Conservation (phyloP, 108 stramenopile species). For the Aurantiochytrium sp. region DNA sequence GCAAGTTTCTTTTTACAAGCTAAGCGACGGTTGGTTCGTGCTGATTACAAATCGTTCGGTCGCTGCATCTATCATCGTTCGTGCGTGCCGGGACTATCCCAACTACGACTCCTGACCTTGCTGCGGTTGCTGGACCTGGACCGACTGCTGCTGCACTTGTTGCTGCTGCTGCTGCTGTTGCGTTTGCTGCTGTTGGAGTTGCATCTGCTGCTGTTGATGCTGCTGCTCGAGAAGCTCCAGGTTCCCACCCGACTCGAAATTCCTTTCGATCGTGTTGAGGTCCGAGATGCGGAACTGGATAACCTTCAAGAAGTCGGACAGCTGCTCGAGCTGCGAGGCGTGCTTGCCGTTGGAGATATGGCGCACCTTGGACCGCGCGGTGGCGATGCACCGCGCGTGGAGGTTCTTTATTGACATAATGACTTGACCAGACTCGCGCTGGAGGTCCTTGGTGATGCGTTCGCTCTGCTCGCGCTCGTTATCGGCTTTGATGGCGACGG, state of each 20-base stretch:
- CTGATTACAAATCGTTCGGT: too few species aligned
- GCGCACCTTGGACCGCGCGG: conserved; percentile 29
- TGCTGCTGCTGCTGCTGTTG: neutral
- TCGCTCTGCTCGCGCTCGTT: conserved; percentile 48
- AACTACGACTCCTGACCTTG: too few species aligned
- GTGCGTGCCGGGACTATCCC: too few species aligned
- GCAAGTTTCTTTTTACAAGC: too few species aligned
- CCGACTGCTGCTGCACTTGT: too few species aligned
- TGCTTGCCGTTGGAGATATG: neutral
- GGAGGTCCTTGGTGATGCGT: conserved; percentile 51
- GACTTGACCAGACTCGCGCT: conserved; percentile 53
- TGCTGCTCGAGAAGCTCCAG: neutral
- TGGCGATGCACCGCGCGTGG: conserved; percentile 34
- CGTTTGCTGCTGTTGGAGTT: neutral
- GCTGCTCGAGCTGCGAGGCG: neutral
- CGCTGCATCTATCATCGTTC: too few species aligned
- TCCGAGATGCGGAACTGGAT: conserved; percentile 16
- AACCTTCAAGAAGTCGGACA: neutral
- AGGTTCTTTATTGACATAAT: conserved; percentile 58
- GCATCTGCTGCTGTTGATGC: neutral
- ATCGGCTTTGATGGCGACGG: conserved; percentile 41
- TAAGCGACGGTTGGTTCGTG: too few species aligned
- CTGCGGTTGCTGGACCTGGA: too few species aligned
- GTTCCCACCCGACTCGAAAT: conserved; percentile 6
- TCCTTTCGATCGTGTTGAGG: neutral